Conservation (phyloP, 495 filamentous ascomycete genomes). For the Penicillium alfredii region DNA sequence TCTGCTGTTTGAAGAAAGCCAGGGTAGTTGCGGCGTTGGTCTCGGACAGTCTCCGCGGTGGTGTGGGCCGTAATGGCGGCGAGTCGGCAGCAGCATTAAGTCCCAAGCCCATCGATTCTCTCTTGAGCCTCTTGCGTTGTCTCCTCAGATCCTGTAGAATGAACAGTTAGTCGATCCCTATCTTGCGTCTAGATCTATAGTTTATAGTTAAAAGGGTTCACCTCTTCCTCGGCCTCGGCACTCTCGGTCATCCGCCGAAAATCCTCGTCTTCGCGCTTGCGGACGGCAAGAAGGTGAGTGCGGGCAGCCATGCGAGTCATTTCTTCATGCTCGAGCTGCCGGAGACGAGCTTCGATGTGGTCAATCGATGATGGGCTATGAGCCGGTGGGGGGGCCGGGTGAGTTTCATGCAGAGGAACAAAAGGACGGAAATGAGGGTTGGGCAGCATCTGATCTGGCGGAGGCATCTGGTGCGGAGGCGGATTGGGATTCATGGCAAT, state of each 20-base stretch:
- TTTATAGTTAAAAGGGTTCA: conserved; percentile 18
- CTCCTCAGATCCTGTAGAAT: conserved; percentile 38
- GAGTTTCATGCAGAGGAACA: conserved; percentile 33
- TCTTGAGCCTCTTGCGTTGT: conserved; percentile 41
- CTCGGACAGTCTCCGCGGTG: conserved; percentile 41
- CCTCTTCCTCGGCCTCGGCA: conserved; percentile 45
- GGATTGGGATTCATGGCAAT: conserved; percentile 45
- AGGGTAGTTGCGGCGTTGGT: conserved; percentile 47
- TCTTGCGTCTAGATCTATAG: conserved; percentile 1
- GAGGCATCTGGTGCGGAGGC: conserved; percentile 29
- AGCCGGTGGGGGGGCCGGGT: conserved; percentile 26
- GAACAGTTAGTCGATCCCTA: background rate
- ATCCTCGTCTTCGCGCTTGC: conserved; percentile 46
- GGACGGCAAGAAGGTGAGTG: conserved; percentile 37
- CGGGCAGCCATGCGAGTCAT: conserved; percentile 40
- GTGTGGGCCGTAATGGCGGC: conserved; percentile 39
- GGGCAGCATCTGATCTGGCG: conserved; percentile 34
- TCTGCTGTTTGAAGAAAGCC: conserved; percentile 47
- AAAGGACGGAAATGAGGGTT: conserved; percentile 38
- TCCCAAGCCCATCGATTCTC: conserved; percentile 43
- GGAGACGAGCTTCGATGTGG: conserved; percentile 40
- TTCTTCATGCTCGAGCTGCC: conserved; percentile 46
- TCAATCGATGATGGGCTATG: conserved; percentile 31
- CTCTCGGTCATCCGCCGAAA: conserved; percentile 43
- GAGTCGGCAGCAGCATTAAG: conserved; percentile 34